Evolutionary conservation across 805 yeast species (phyloP), one percentile per base, ranked within the genome.

Genomic region (Candida parachauliodes): DNA sequence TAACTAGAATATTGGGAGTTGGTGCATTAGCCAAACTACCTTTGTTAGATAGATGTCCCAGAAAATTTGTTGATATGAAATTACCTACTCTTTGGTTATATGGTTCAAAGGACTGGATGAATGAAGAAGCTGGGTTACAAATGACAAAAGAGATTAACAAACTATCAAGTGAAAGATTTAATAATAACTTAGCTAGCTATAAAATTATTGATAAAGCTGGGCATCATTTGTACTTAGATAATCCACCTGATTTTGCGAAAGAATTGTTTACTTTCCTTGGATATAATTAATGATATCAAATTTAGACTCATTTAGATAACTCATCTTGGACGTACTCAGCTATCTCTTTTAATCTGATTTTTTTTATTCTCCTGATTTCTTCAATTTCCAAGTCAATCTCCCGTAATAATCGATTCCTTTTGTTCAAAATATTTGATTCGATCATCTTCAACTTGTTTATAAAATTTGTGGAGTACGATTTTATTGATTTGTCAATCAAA

Each of bases 101-200:
- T 48, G 88, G 88, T 8, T 85, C 79, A 42, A 61, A 57, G 26
- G 88, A 81, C 54, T 81, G 88, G 88, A 81, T 81, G 87, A 75
- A 76, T 43, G 74, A 68, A 37, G 69, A 65, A 32, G 83, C 81
- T 9, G 88, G 88, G 2, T 52, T 62, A 27, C 61, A 69, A 26
- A 62, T 56, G 37, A 68, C 64, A 11, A 52, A 61, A 9, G 62
- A 57, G 33, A 55, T 57, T 26, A 57, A 57, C 40, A 26, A 47
- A n/a, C 42, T 59, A 22, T 44, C 62, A 0, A 44, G 58, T 19
- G 43, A 52, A 57, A 56, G 32, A 56, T 68, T 33, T 57, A 58
- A 42, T 22, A 47, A 38, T 24, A 40, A 50, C 7, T 43, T 56
- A 22, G 67, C 76, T 1, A 23, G 44, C 9, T 72, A 58, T 39